Percentiles rank a stretch among this genome's conserved stretches.
phyloP scores from a whole-genome alignment of 1,139 yeast genomes.

The Candida gigantensis region DNA sequence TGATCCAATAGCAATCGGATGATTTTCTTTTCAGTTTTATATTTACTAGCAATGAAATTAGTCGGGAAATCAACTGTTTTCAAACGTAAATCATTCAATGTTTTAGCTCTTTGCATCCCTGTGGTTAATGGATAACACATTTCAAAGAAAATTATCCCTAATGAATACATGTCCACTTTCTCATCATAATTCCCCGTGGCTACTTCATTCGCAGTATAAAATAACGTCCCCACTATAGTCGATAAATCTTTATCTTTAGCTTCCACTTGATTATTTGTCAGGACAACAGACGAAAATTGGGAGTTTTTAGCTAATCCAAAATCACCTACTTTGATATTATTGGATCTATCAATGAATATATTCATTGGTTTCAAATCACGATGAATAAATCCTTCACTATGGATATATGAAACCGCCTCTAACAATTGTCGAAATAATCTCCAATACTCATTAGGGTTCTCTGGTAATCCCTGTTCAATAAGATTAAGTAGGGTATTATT shows the following conservation, averaged over 20 bases:
- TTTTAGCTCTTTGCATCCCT: constrained; percentile 87
- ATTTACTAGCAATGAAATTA: constrained; percentile 55
- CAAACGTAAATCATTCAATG: constrained; percentile 61
- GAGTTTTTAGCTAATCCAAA: constrained; percentile 92
- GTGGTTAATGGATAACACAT: constrained; percentile 84
- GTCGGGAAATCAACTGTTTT: constrained; percentile 64
- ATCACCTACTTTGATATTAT: constrained; percentile 92
- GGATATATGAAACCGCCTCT: constrained; percentile 91
- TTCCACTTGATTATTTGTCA: constrained; percentile 41
- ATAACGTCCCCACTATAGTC: constrained; percentile 88
- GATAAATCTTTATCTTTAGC: constrained; percentile 70
- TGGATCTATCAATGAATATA: constrained; percentile 87
- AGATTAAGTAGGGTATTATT: constrained; percentile 84
- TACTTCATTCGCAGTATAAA: constrained; percentile 91
- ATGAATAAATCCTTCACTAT: constrained; percentile 91
- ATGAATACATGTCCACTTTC: constrained; percentile 92
- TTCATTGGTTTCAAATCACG: constrained; percentile 95
- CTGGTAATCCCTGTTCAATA: constrained; percentile 77
- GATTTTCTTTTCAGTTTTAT: constrained; percentile 62
- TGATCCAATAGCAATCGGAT: constrained; percentile 71
- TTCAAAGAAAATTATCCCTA: constrained; percentile 93
- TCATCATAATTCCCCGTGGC: constrained; percentile 78
- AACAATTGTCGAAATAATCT: constrained; percentile 81
- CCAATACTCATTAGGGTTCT: constrained; percentile 82
- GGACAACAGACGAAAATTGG: constrained; percentile 44